These are phyloP conservation scores for Eucalyptus pauciflora DNA, from an alignment of 345 rosid genomes.

Conservation along the genomic window DNA sequence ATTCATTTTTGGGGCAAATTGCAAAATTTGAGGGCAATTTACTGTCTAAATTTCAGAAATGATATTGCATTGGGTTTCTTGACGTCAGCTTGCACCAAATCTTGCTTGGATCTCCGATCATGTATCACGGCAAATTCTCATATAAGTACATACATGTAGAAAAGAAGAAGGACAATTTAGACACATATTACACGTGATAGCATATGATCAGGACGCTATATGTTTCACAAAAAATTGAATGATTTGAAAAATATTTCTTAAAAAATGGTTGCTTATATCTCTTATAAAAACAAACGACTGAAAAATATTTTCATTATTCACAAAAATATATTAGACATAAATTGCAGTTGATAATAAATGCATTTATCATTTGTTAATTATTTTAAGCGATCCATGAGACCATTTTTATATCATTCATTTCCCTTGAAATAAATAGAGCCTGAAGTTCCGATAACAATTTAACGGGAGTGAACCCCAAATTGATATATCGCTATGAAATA, in stretches of 20 bases:
- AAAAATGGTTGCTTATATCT: too few relatives aligned
- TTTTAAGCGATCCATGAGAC: too few relatives aligned
- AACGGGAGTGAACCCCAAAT: not conserved
- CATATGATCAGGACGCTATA: fast-evolving
- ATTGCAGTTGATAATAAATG: too few relatives aligned
- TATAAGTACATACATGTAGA: not conserved
- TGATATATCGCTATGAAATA: not conserved
- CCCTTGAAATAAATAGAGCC: too few relatives aligned
- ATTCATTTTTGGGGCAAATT: not conserved
- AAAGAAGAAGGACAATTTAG: not conserved
- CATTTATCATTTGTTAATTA: too few relatives aligned
- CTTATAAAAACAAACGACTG: too few relatives aligned
- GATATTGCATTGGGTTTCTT: not conserved
- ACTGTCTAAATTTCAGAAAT: not conserved
- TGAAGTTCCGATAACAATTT: not conserved
- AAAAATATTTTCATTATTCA: fast-evolving
- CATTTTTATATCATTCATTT: too few relatives aligned
- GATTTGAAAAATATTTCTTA: too few relatives aligned
- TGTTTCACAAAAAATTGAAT: too few relatives aligned
- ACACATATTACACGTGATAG: not conserved
- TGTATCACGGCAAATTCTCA: not conserved
- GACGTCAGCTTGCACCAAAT: fast-evolving
- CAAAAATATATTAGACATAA: too few relatives aligned
- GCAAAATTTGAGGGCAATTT: too few relatives aligned
- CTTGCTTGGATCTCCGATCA: not conserved